Evolutionary conservation across 2,329 filamentous ascomycete genomes (phyloP), one percentile per base, ranked within the genome.

Genomic region (Cladophialophora immunda): DNA sequence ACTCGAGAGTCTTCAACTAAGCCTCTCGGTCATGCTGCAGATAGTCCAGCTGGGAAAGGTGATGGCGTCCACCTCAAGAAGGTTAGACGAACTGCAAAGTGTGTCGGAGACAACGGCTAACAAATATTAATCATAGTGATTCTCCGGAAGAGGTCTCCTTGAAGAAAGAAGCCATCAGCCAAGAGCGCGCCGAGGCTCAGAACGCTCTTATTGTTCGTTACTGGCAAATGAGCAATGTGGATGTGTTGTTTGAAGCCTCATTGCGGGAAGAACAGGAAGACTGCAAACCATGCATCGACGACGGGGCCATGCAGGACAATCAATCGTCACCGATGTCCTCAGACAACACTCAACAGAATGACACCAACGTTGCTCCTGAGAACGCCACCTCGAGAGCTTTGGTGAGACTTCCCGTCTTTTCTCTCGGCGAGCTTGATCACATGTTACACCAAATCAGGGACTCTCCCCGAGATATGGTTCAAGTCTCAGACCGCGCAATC

Each of bases 121-220:
- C 59, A 45, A 47, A 38, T 19, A 19, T 11, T 9, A 22, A 27
- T 6, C 32, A 47, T 47, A 72, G 68, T 69, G 72, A 69, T 56
- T 69, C 61, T n/a, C 69, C 60, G 27, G 68, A 68, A 57, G 63
- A 69, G 30, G 70, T 70, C 62, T 34, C 66, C 22, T n/a, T 68
- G 58, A 69, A 75, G 53, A 75, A 77, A 2, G 77, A 79, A 56
- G 65, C 72, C 15, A 74, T 80, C 62, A 75, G 75, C 9, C 78
- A 80, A 70, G 79, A 81, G 61, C 77, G 79, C 61, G 77, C 76
- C 2, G 80, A 81, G 62, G 75, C 75, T 3, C 79, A 81, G 66
- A 81, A 80, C 58, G 79, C 80, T 73, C 73, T 81, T n/a, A 77
- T 81, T 47, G 75, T 80, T n/a, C 74, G 79, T 47, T 79, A 80